Conservation (phyloP, 164 flowering plant species). For the Cinnamomum chago region DNA sequence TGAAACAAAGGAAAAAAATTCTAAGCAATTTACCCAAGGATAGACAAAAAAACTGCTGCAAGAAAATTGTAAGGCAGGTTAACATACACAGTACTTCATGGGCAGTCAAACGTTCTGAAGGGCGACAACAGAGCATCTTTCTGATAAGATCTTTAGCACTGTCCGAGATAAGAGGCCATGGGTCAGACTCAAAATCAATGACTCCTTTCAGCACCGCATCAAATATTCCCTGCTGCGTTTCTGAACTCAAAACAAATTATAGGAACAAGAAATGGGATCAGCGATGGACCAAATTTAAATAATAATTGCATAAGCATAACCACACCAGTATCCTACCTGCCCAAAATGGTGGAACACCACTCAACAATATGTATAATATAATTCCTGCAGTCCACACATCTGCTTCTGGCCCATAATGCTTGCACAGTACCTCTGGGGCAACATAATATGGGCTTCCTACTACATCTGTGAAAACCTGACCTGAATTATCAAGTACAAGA, state of each 20-base stretch:
- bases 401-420: slow-evolving; percentile 93
- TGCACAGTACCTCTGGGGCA: slow-evolving; percentile 95
- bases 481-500: slow-evolving; percentile 31
- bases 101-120: slow-evolving; percentile 84
- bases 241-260: slow-evolving; percentile 23
- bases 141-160: slow-evolving; percentile 94
- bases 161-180: slow-evolving; percentile 95
- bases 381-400: slow-evolving; percentile 99
- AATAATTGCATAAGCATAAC: not conserved
- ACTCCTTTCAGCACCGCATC: slow-evolving; percentile 90
- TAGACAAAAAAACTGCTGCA: not conserved
- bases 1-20: no score
- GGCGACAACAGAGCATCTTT: slow-evolving; percentile 82
- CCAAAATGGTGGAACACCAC: slow-evolving; percentile 99
- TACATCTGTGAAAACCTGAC: slow-evolving; percentile 88
- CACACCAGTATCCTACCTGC: slow-evolving; percentile 52
- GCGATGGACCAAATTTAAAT: not conserved
- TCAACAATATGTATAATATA: slow-evolving; percentile 77
- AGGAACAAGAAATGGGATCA: not conserved
- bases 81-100: slow-evolving; percentile 93
- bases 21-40: not conserved
- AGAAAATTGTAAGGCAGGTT: not conserved
- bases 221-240: slow-evolving; percentile 72
- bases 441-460: slow-evolving; percentile 99
- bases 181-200: slow-evolving; percentile 95